Evolutionary conservation across 495 filamentous ascomycete genomes (phyloP).

Genomic region (Trichoderma asperelloides): DNA sequence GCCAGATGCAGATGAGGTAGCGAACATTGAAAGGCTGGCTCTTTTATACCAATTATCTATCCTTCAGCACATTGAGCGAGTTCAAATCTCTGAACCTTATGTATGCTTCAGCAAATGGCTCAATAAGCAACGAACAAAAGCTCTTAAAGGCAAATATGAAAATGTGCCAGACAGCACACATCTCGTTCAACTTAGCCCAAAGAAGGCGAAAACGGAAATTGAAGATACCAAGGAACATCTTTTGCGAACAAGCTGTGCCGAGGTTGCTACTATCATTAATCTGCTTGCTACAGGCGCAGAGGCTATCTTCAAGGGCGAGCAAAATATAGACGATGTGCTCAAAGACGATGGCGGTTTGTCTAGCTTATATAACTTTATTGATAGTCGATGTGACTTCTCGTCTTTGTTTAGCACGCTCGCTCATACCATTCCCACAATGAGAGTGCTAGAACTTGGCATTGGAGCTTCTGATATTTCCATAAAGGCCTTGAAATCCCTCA

Average conservation of each 20-base stretch:
- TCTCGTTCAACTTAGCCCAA: not conserved
- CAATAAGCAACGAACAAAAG: conserved; percentile 14
- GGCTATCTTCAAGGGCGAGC: not conserved
- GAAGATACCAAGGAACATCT: not conserved
- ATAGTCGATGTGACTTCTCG: conserved; percentile 16
- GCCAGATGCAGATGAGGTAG: conserved; percentile 11
- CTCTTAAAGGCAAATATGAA: conserved; percentile 14
- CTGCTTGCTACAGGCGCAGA: not conserved
- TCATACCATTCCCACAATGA: conserved; percentile 21
- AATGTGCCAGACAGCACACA: conserved; percentile 11
- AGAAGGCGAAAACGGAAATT: not conserved
- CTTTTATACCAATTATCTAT: conserved; percentile 24
- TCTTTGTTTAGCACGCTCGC: conserved; percentile 19
- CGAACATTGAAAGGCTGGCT: conserved; percentile 19
- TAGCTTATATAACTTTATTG: not conserved
- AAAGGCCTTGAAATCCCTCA: conserved; percentile 17
- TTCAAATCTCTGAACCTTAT: conserved; percentile 19
- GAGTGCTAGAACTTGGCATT: conserved; percentile 24
- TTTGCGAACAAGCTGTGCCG: not conserved
- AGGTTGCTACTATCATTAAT: not conserved
- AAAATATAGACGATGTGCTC: not conserved
- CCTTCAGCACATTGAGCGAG: not conserved
- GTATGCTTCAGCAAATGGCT: conserved; percentile 23
- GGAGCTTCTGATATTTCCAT: conserved; percentile 22
- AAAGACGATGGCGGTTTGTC: not conserved